phyloP scores from a whole-genome alignment of 2,329 filamentous ascomycete genomes.

The Capronia coronata region DNA sequence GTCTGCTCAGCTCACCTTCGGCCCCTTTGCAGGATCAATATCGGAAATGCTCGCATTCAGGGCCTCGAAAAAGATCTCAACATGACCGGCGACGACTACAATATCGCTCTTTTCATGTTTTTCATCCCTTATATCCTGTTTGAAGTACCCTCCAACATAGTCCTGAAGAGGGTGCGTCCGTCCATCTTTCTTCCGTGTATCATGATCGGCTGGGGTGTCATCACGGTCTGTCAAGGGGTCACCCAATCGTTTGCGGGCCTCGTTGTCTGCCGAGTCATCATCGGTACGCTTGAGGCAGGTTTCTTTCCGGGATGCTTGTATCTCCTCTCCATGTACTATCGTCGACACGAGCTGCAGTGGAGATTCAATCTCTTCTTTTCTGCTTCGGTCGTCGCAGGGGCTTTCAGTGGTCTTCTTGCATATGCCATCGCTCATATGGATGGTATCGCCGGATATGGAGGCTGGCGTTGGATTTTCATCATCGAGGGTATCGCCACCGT shows the following conservation, averaged over 20 bases:
- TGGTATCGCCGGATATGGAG: constrained; percentile 33
- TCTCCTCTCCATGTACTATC: constrained; percentile 33
- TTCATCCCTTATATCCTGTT: constrained; percentile 25
- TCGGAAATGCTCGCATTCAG: constrained; percentile 44
- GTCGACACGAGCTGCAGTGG: constrained; percentile 36
- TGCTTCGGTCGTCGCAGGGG: constrained; percentile 37
- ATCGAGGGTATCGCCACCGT: constrained; percentile 33
- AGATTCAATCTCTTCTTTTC: constrained; percentile 34
- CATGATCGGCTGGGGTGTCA: constrained; percentile 32
- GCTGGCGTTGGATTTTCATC: constrained; percentile 36
- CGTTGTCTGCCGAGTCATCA: constrained; percentile 31
- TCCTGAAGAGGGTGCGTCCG: constrained; percentile 35
- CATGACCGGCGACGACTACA: constrained; percentile 40
- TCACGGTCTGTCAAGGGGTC: constrained; percentile 37
- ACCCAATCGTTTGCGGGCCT: constrained; percentile 31
- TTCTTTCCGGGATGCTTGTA: constrained; percentile 35
- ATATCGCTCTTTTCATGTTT: constrained; percentile 28
- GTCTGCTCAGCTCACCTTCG: too few species aligned
- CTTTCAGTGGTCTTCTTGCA: constrained; percentile 45
- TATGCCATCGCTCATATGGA: constrained; percentile 49
- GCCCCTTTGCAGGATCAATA: constrained; percentile 36
- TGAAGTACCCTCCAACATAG: constrained; percentile 43
- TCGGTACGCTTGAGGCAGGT: constrained; percentile 34
- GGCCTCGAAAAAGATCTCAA: constrained; percentile 40
- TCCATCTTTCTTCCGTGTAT: constrained; percentile 25